These are phyloP conservation scores for Crassisporium funariophilum DNA, from an alignment of 768 basidiomycete genomes.

Conservation along the genomic window DNA sequence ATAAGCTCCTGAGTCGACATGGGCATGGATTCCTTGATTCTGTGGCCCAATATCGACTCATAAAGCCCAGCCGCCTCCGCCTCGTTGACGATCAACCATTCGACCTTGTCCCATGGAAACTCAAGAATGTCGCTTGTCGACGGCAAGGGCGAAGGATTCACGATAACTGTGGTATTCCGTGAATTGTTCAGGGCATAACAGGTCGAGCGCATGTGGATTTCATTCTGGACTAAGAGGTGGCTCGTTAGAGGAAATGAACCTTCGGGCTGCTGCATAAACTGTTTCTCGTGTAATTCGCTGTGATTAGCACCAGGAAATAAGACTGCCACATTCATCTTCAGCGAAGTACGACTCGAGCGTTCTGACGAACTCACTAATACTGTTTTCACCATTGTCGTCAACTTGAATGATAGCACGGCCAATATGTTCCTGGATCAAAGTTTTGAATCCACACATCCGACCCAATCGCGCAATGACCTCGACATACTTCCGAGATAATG, in stretches of 20 bases:
- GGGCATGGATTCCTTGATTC: neutral
- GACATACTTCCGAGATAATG: constrained; percentile 39
- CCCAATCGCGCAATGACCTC: neutral
- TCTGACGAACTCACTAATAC: constrained; percentile 49
- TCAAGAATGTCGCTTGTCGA: constrained; percentile 34
- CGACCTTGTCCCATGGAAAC: constrained; percentile 53
- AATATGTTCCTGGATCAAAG: constrained; percentile 43
- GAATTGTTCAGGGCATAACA: constrained; percentile 34
- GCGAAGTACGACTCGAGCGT: neutral
- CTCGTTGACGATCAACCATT: constrained; percentile 61
- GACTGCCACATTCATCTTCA: constrained; percentile 28
- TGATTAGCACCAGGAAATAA: constrained; percentile 63
- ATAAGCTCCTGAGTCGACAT: constrained; percentile 20
- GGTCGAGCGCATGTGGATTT: constrained; percentile 49
- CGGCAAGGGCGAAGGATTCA: constrained; percentile 64
- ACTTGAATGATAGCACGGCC: constrained; percentile 67
- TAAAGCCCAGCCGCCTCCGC: constrained; percentile 47
- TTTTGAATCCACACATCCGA: neutral
- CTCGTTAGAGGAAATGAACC: constrained; percentile 38
- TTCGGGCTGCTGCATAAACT: constrained; percentile 15
- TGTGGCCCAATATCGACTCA: constrained; percentile 21
- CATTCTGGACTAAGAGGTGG: constrained; percentile 62
- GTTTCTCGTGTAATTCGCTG: constrained; percentile 36
- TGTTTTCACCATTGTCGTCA: constrained; percentile 58
- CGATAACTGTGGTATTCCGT: constrained; percentile 35